Evolutionary conservation across 2,329 filamentous ascomycete species (phyloP).

Genomic region (Tolypocladium paradoxum): DNA sequence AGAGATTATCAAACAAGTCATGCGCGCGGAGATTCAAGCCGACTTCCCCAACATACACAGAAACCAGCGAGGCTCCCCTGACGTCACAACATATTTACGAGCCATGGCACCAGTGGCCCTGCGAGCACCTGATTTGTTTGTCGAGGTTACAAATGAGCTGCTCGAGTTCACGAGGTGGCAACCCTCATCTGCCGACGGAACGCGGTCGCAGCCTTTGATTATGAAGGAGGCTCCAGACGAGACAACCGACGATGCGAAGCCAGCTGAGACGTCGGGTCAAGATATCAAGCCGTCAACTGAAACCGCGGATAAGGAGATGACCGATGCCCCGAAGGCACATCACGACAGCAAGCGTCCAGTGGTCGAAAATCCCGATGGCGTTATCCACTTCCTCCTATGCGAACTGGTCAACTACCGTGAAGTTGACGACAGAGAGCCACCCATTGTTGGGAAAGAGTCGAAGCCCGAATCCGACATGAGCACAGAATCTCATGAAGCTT

Average conservation of each 20-base stretch:
- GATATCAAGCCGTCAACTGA: slow-evolving; percentile 53
- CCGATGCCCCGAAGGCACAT: slow-evolving; percentile 51
- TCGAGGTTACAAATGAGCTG: slow-evolving; percentile 78
- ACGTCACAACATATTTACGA: slow-evolving; percentile 64
- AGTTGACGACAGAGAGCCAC: slow-evolving; percentile 71
- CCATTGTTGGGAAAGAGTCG: slow-evolving; percentile 29
- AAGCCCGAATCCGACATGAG: slow-evolving; percentile 23
- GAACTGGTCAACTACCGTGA: slow-evolving; percentile 88
- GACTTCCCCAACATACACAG: slow-evolving; percentile 52
- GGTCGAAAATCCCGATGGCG: slow-evolving; percentile 86
- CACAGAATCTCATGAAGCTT: slow-evolving; percentile 13
- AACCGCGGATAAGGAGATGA: slow-evolving; percentile 45
- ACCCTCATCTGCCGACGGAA: slow-evolving; percentile 21
- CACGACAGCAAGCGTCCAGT: slow-evolving; percentile 69
- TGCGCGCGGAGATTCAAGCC: slow-evolving; percentile 78
- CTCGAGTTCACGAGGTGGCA: slow-evolving; percentile 60
- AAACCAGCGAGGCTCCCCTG: slow-evolving; percentile 42
- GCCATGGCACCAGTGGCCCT: slow-evolving; percentile 70
- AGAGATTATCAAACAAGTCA: slow-evolving; percentile 79
- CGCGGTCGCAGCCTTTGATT: slow-evolving; percentile 23
- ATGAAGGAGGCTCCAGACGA: slow-evolving; percentile 27
- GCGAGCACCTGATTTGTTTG: slow-evolving; percentile 74
- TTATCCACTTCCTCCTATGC: slow-evolving; percentile 88
- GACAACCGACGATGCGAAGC: slow-evolving; percentile 6
- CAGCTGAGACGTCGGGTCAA: slow-evolving; percentile 12